These are phyloP conservation scores for Malus hybrid DNA, from an alignment of 331 rosid genomes.

Conservation along the genomic window DNA sequence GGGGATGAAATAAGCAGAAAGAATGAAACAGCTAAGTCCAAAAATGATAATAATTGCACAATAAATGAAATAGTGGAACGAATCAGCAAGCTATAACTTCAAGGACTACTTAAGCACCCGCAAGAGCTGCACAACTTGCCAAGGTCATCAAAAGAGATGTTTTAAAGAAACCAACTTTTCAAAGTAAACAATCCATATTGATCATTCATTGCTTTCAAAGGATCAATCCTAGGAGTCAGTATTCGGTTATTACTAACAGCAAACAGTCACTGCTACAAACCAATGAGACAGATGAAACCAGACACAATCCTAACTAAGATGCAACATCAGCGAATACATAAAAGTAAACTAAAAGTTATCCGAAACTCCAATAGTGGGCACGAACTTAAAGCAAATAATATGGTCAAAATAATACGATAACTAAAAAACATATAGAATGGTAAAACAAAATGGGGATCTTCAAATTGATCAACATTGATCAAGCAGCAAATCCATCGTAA, in stretches of 20 bases:
- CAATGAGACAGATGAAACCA: background rate
- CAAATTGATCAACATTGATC: background rate
- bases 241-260: too few species aligned
- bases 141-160: too few species aligned
- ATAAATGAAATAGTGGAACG: background rate
- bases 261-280: background rate
- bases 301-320: background rate
- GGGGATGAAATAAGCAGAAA: background rate
- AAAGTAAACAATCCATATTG: too few species aligned
- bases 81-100: background rate
- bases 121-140: background rate
- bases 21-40: background rate
- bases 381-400: background rate
- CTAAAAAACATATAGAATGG: background rate
- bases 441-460: background rate
- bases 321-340: background rate
- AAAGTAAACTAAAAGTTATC: background rate
- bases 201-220: too few species aligned
- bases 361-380: background rate
- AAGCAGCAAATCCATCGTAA: background rate
- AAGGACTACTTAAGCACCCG: background rate
- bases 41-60: too few species aligned
- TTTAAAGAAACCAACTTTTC: too few species aligned
- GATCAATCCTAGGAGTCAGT: too few species aligned
- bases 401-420: background rate